phyloP scores from a whole-genome alignment of 108 stramenopile genomes.

The Tribonema minus region DNA sequence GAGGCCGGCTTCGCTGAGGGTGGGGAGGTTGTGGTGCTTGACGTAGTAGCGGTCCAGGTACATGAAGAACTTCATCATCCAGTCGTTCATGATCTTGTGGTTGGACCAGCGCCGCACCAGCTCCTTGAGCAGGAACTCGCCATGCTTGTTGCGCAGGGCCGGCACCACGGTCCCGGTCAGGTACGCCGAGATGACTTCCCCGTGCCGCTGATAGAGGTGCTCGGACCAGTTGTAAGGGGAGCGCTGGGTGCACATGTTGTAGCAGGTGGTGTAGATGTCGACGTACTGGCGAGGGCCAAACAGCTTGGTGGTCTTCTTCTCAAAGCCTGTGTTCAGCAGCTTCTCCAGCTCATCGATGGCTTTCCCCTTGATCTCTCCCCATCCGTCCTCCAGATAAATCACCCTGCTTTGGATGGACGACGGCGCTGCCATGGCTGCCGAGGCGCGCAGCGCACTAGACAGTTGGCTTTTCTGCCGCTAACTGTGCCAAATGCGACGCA shows the following conservation, averaged over 20 bases:
- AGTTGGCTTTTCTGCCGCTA: too few species aligned
- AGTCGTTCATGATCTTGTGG: conserved; percentile 99
- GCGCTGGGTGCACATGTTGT: conserved; percentile 99
- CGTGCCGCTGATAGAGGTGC: conserved; percentile 91
- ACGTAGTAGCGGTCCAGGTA: conserved; percentile 94
- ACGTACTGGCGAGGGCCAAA: conserved; percentile 90
- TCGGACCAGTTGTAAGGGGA: conserved; percentile 98
- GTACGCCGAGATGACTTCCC: conserved; percentile 87
- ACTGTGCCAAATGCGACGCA: too few species aligned
- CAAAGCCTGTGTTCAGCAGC: conserved; percentile 76
- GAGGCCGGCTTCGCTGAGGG: conserved; percentile 81
- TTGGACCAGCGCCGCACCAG: conserved; percentile 88
- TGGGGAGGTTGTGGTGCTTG: conserved; percentile 84
- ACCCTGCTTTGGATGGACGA: conserved; percentile 1
- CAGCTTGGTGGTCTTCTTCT: conserved; percentile 62
- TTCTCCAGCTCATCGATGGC: conserved; percentile 81
- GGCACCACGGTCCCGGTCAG: conserved; percentile 79
- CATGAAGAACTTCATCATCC: conserved; percentile 97
- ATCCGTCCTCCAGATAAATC: conserved; percentile 58
- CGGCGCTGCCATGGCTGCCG: too few species aligned
- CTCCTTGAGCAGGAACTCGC: conserved; percentile 78
- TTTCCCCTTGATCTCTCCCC: conserved; percentile 86
- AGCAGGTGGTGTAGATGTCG: conserved; percentile 84
- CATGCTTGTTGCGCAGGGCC: conserved; percentile 72
- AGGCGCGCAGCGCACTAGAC: too few species aligned